Base-by-base conservation (phyloP, 108 stramenopile species). In the Cyclostephanos invisitatus region DNA sequence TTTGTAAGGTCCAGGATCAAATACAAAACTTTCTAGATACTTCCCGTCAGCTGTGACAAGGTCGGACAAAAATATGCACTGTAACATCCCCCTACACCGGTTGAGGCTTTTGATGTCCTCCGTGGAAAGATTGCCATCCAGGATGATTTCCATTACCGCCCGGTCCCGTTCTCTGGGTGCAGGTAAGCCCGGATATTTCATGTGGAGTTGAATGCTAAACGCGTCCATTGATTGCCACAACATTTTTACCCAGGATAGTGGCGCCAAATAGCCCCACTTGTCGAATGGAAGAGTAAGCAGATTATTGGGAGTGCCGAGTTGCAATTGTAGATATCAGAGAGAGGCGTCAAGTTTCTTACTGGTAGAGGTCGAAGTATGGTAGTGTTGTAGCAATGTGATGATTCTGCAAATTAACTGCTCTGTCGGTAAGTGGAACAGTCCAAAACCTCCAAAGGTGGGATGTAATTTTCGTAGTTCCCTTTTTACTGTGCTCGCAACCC, bases 361-460 rank as follows among this genome's bases (percentile, higher is more conserved):
- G 6, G 25, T 2, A 12, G 24, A 6, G 2, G 11, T 25, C 4
- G 20, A 25, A 2, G 24, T 25, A 22, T 25, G 20, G 20, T 56
- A 56, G 55, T 56, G 55, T 25, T 25, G 24, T 6, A 56, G 55
- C 11, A 56, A 8, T 3, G 25, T 12, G 24, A 25, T 56, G 20
- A 56, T 21, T 25, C 55, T 56, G 55, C 55, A 56, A 12, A 56
- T 56, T 21, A 56, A 24, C 25, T 56, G 55, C 55, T 56, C 55
- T 25, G 55, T 56, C 2, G 55, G 55, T 3, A 56, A 24, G 3
- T 11, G 24, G 3, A 56, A 25, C 2, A 56, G 24, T 21, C 55
- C 55, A 11, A 56, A 20, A 22, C 55, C 55, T 9, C 55, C 55
- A 56, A 56, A 56, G 3, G 55, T 25, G 2, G 20, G 7, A 25